phyloP scores from a whole-genome alignment of 1,284 basidiomycete genomes.

The Puccinia polysora region DNA sequence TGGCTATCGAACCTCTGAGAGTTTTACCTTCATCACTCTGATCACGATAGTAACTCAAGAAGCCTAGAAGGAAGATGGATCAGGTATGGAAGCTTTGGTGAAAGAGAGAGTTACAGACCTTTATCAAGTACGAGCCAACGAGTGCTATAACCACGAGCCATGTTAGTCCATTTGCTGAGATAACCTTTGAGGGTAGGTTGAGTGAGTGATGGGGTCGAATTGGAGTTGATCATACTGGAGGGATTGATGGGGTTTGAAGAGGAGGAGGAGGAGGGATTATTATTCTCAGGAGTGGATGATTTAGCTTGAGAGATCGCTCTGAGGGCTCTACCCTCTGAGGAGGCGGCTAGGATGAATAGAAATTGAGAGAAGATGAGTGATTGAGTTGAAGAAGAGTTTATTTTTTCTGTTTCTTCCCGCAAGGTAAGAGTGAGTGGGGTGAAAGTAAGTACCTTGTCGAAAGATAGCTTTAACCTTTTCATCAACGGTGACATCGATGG shows the following conservation, averaged over 20 bases:
- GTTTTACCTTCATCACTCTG: conserved; percentile 86
- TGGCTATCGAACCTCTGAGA: conserved; percentile 79
- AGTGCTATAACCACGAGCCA: conserved; percentile 82
- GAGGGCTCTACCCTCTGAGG: conserved; percentile 48
- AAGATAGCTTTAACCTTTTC: conserved; percentile 78
- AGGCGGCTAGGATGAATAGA: conserved; percentile 32
- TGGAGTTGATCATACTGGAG: not conserved
- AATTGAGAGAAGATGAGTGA: no score
- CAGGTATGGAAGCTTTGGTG: not conserved
- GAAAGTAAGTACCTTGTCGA: conserved; percentile 64
- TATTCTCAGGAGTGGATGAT: conserved; percentile 33
- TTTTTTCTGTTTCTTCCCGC: no score
- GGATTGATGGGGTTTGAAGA: conserved; percentile 13
- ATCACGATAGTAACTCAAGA: conserved; percentile 65
- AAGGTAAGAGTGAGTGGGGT: conserved; percentile 12
- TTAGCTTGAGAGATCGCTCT: conserved; percentile 37
- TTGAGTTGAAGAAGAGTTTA: no score
- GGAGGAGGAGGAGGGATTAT: no score
- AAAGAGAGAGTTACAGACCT: conserved; percentile 60
- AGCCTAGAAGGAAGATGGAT: conserved; percentile 36
- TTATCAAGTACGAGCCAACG: conserved; percentile 91
- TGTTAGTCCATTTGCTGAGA: conserved; percentile 82
- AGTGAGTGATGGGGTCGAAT: not conserved
- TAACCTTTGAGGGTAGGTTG: conserved; percentile 72
- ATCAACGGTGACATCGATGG: conserved; percentile 65